These are phyloP conservation scores for Grammothele lineata DNA, from an alignment of 768 basidiomycete species.

Conservation along the genomic window DNA sequence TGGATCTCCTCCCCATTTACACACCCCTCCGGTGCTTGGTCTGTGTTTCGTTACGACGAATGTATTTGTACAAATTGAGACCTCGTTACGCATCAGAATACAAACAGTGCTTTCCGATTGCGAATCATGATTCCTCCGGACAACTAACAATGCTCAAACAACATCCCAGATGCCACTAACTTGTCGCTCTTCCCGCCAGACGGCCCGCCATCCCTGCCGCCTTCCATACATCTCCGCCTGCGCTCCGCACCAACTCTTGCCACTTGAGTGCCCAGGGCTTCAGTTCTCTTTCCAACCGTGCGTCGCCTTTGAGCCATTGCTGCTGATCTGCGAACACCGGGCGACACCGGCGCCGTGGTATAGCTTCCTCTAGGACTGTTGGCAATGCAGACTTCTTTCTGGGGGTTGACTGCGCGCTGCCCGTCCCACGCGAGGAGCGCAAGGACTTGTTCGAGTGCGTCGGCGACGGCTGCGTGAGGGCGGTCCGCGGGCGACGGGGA, in stretches of 20 bases:
- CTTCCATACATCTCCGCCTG: slow-evolving; percentile 9
- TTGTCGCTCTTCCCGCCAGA: too few species aligned
- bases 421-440: slow-evolving; percentile 5
- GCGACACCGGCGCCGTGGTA: slow-evolving; percentile 14
- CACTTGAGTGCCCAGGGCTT: slow-evolving; percentile 12
- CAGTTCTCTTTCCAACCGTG: slow-evolving; percentile 16
- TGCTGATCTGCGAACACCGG: slow-evolving; percentile 22
- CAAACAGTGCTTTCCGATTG: too few species aligned
- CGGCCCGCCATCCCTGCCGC: slow-evolving; percentile 11
- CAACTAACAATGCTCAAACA: too few species aligned
- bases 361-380: slow-evolving; percentile 14
- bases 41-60: too few species aligned
- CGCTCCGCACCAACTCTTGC: slow-evolving; percentile 6
- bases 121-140: too few species aligned
- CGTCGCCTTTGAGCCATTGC: slow-evolving; percentile 25
- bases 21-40: too few species aligned
- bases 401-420: slow-evolving; percentile 9
- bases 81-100: too few species aligned
- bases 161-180: too few species aligned
- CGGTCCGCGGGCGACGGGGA: slow-evolving; percentile 5
- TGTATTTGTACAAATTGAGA: too few species aligned
- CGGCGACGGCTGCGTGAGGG: slow-evolving; percentile 6
- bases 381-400: not conserved
- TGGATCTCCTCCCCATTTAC: too few species aligned
- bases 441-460: slow-evolving; percentile 8